Evolutionary conservation across 805 yeast species (phyloP).

Genomic region (Ogataea nakhonphanomensis): DNA sequence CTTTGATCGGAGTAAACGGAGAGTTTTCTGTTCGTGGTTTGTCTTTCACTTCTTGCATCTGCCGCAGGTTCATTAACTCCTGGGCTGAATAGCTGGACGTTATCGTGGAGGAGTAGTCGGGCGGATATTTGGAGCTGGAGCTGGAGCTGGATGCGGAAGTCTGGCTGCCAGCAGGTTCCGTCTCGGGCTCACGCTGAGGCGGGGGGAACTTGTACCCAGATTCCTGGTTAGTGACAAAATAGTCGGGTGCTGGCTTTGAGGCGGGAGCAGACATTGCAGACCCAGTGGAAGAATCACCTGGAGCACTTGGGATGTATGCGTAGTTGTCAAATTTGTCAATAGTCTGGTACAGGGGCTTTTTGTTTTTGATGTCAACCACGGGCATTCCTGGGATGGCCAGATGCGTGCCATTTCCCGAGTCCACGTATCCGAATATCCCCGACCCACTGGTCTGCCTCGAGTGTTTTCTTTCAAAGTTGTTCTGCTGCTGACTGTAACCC

Average conservation of each 20-base stretch:
- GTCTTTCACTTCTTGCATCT: constrained; percentile 8
- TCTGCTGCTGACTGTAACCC: constrained; percentile 26
- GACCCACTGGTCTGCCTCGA: constrained; percentile 70
- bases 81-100: constrained; percentile 37
- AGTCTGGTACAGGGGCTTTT: constrained; percentile 32
- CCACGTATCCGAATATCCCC: constrained; percentile 71
- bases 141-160: background rate
- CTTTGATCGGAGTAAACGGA: constrained; percentile 28
- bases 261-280: too few relatives aligned
- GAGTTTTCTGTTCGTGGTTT: background rate
- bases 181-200: constrained; percentile 28
- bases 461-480: constrained; percentile 36
- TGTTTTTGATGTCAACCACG: constrained; percentile 23
- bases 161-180: background rate
- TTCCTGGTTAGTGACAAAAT: constrained; percentile 46
- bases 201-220: constrained; percentile 55
- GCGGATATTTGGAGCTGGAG: constrained; percentile 5
- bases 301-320: constrained; percentile 4
- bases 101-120: too few relatives aligned
- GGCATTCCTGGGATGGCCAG: constrained; percentile 55
- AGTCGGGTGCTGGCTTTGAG: constrained; percentile 33
- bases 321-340: constrained; percentile 35
- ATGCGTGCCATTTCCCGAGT: constrained; percentile 51
- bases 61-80: constrained; percentile 35
- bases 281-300: too few relatives aligned